A percentile compares a stretch with the other conserved stretches of the same genome.
phyloP scores from a whole-genome alignment of 2,329 filamentous ascomycete genomes.

The Neonectria coccinea region DNA sequence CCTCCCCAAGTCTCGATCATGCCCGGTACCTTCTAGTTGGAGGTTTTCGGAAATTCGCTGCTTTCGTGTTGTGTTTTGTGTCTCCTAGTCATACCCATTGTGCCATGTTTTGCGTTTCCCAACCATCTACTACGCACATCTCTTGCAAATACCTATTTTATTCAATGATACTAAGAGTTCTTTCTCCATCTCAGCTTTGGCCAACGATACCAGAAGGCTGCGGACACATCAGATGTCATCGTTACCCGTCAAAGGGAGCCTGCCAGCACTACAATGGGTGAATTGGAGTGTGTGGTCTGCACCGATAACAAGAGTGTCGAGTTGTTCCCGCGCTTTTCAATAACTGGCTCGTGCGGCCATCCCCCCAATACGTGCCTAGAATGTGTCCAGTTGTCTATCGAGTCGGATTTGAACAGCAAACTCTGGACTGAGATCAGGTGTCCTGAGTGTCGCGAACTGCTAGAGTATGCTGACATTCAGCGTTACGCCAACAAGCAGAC shows the following conservation, averaged over 20 bases:
- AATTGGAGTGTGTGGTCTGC: constrained; percentile 53
- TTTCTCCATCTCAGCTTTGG: constrained; percentile 44
- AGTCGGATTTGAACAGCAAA: constrained; percentile 49
- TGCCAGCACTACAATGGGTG: constrained; percentile 36
- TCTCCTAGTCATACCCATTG: constrained; percentile 7
- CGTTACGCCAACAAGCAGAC: constrained; percentile 57
- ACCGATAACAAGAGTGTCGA: constrained; percentile 46
- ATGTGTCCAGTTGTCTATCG: constrained; percentile 52
- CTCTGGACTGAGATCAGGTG: constrained; percentile 63
- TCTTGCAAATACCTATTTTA: constrained; percentile 4
- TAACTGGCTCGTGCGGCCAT: constrained; percentile 52
- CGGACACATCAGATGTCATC: constrained; percentile 43
- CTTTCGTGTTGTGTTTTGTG: background rate
- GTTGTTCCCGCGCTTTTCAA: constrained; percentile 49
- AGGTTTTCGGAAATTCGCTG: background rate
- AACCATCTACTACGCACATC: background rate
- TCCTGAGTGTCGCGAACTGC: constrained; percentile 60
- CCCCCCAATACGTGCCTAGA: constrained; percentile 49
- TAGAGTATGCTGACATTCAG: constrained; percentile 60
- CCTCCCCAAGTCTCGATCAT: constrained; percentile 16
- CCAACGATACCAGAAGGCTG: constrained; percentile 49
- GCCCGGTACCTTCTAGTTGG: constrained; percentile 26
- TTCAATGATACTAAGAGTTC: constrained; percentile 25
- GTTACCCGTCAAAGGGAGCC: constrained; percentile 48
- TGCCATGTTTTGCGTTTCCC: background rate